Base-by-base conservation (phyloP, 1,284 basidiomycete species). In the Trametes pubescens region DNA sequence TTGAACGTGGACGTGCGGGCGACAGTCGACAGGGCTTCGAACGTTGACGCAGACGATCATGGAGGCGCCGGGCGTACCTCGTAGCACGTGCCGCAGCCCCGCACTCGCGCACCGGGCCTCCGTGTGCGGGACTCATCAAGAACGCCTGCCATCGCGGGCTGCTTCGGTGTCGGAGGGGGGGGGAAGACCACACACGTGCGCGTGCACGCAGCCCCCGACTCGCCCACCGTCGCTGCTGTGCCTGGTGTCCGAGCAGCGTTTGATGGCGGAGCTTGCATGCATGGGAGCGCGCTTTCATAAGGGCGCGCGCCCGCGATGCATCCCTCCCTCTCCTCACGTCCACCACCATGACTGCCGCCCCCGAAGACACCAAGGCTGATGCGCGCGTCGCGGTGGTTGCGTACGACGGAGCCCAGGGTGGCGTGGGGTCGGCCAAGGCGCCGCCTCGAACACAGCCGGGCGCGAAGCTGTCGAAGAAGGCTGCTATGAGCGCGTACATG, bases 401-500 rank as follows among this genome's bases (percentile, higher is more conserved):
- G 34, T 64, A 64, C 53, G 62, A 54, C 32, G 44, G 34, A 22
- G 52, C 22, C 34, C 21, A 51, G 21, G 38, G n/a, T 13, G 52
- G 52, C 35, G 54, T 49, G 59, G 26, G 56, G 54, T 40, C 64
- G 43, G 51, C 40, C 24, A 56, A n/a, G 26, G 34, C n/a, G 16
- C 59, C 44, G 34, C 52, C 21, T 40, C 47, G 43, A 67, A 65
- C 60, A 32, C 58, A 58, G 54, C 34, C 61, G 24, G 57, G 46
- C 34, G 47, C 32, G 35, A 13, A 44, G 22, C 13, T 48, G 9
- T 70, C 61, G 57, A 67, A 57, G 49, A 84, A 76, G 67, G 81
- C 85, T 67, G 74, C 69, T 11, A 72, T 86, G 55, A 88, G 87
- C 69, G 78, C 81, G 22, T 85, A 84, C 73, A 85, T 89, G 72